Evolutionary conservation across 805 yeast genomes (phyloP).

Genomic region (Brettanomyces sp.): DNA sequence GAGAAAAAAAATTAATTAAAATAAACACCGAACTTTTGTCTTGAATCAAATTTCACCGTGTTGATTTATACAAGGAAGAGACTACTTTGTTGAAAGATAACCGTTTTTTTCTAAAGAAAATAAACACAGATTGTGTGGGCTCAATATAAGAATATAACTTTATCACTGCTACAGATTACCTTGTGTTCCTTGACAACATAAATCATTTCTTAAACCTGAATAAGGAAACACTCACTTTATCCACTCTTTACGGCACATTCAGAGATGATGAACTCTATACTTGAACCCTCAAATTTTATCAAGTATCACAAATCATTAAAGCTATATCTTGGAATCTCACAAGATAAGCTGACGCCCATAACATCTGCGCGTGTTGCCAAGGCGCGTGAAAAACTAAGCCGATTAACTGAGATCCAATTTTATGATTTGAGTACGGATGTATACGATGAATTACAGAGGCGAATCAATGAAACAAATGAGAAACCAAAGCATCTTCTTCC

Average conservation of each 20-base stretch:
- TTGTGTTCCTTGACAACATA: too few species aligned
- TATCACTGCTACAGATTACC: too few species aligned
- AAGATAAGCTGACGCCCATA: slow-evolving; percentile 32
- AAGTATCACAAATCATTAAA: slow-evolving; percentile 39
- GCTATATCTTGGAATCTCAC: slow-evolving; percentile 41
- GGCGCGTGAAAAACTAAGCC: slow-evolving; percentile 78
- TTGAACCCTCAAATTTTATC: background rate
- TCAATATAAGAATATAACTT: too few species aligned
- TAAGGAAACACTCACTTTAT: too few species aligned
- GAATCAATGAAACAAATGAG: slow-evolving; percentile 48
- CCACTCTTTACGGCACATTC: background rate
- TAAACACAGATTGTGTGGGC: too few species aligned
- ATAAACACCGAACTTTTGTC: too few species aligned
- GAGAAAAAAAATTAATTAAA: too few species aligned
- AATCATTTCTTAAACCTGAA: too few species aligned
- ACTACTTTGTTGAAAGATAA: too few species aligned
- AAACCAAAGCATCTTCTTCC: slow-evolving; percentile 65
- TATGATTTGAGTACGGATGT: slow-evolving; percentile 90
- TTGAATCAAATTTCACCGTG: too few species aligned
- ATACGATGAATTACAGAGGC: slow-evolving; percentile 79
- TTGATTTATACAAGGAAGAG: too few species aligned
- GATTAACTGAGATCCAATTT: slow-evolving; percentile 75
- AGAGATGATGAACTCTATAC: slow-evolving; percentile 1
- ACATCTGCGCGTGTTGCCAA: slow-evolving; percentile 58
- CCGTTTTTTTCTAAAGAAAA: too few species aligned